These are phyloP conservation scores for Phytophthora gonapodyides DNA, from an alignment of 352 stramenopile genomes.

Conservation along the genomic window DNA sequence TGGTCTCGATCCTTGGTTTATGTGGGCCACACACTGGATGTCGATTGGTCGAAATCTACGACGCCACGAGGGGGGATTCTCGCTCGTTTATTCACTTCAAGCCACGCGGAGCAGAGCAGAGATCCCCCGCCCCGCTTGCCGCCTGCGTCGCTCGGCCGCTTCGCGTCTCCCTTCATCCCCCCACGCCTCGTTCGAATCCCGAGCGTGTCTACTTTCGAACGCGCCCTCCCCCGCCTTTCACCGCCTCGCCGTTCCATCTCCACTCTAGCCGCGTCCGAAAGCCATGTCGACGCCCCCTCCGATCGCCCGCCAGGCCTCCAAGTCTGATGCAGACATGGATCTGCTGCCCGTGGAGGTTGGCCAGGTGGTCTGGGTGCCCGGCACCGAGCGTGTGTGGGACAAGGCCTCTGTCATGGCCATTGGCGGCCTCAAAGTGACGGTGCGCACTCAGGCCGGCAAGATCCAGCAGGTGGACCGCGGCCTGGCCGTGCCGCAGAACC, in stretches of 20 bases:
- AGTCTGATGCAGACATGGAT: conserved; percentile 67
- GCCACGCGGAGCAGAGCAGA: conserved; percentile 24
- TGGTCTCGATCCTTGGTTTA: not conserved
- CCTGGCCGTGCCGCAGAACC: conserved; percentile 76
- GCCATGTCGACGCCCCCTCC: conserved; percentile 69
- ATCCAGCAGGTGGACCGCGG: conserved; percentile 85
- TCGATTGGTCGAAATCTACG: conserved; percentile 17
- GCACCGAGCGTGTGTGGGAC: conserved; percentile 78
- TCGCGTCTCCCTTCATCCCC: conserved; percentile 3
- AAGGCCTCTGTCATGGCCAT: conserved; percentile 84
- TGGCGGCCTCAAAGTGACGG: conserved; percentile 84
- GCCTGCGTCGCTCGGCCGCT: conserved; percentile 1
- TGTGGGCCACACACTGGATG: not conserved
- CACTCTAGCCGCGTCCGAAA: conserved; percentile 5
- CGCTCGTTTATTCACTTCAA: conserved; percentile 42
- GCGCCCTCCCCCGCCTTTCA: not conserved
- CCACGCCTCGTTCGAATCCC: conserved; percentile 1
- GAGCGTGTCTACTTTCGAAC: conserved; percentile 5
- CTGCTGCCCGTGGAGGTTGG: conserved; percentile 78
- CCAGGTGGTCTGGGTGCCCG: conserved; percentile 77
- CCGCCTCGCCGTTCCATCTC: not conserved
- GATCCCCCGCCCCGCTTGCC: conserved; percentile 4
- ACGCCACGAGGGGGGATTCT: conserved; percentile 13
- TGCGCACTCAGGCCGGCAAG: conserved; percentile 82
- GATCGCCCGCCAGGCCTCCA: conserved; percentile 72